phyloP scores from a whole-genome alignment of 1,284 basidiomycete species.

The Pterulicium gracile region DNA sequence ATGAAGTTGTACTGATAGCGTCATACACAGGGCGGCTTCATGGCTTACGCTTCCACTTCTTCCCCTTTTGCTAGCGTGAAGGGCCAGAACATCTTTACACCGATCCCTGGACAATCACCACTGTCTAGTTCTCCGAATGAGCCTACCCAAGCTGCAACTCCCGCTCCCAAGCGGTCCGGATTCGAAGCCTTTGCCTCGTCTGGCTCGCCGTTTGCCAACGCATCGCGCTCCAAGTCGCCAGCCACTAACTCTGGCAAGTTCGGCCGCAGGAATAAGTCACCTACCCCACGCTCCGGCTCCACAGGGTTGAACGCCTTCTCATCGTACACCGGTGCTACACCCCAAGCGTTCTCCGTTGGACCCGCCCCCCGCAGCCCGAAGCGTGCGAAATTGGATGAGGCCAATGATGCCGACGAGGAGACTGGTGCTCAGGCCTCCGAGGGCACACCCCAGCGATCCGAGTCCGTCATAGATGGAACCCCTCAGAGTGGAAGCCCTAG shows the following conservation, averaged over 20 bases:
- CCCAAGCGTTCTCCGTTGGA: constrained; percentile 14
- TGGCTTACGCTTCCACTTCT: constrained; percentile 58
- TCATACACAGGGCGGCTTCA: constrained; percentile 48
- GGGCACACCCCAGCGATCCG: neutral
- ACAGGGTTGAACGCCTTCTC: constrained; percentile 42
- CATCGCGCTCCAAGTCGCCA: constrained; percentile 39
- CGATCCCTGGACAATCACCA: constrained; percentile 21
- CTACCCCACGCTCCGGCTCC: constrained; percentile 27
- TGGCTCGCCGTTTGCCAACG: constrained; percentile 48
- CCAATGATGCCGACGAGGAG: neutral
- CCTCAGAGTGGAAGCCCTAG: constrained; percentile 15
- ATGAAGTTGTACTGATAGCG: too few species aligned
- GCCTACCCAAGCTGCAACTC: constrained; percentile 18
- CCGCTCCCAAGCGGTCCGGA: constrained; percentile 38
- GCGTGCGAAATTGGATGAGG: neutral
- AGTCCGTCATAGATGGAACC: neutral
- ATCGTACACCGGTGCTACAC: constrained; percentile 34
- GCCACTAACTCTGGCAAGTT: constrained; percentile 28
- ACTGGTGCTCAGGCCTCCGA: neutral
- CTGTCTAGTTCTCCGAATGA: constrained; percentile 12
- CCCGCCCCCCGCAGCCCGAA: constrained; percentile 1
- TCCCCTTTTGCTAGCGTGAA: constrained; percentile 63
- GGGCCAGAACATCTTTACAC: constrained; percentile 51
- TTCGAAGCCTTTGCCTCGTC: constrained; percentile 56
- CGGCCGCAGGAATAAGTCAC: constrained; percentile 38